These are phyloP conservation scores for Conringia planisiliqua DNA, from an alignment of 345 rosid species.

Conservation along the genomic window DNA sequence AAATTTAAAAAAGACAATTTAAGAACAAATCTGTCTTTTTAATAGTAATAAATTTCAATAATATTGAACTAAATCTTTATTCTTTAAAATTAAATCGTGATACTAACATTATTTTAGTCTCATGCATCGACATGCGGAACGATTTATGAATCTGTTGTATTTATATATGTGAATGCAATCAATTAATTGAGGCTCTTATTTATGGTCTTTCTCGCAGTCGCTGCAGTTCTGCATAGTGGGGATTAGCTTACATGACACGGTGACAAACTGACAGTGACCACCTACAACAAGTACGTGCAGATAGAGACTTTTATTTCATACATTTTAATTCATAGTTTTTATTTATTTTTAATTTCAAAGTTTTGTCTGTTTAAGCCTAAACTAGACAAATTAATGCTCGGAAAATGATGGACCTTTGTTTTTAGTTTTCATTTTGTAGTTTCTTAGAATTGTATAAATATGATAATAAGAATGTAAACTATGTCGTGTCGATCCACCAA, in stretches of 20 bases:
- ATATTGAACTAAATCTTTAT: background rate
- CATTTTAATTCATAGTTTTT: background rate
- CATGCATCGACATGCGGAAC: background rate
- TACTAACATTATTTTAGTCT: background rate
- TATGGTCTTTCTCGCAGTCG: background rate
- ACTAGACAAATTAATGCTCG: too few species aligned
- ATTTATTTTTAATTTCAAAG: too few species aligned
- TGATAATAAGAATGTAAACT: too few species aligned
- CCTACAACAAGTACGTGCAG: background rate
- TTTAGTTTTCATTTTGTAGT: background rate
- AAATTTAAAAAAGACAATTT: too few species aligned
- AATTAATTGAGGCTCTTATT: background rate
- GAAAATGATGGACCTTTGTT: background rate
- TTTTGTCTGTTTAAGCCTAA: too few species aligned
- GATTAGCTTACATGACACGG: conserved; percentile 6
- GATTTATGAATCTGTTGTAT: background rate
- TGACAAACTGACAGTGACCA: conserved; percentile 17
- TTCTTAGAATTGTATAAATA: background rate
- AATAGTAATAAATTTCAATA: background rate
- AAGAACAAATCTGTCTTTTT: too few species aligned
- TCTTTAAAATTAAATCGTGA: background rate
- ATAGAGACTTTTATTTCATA: background rate
- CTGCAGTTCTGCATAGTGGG: background rate
- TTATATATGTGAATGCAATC: conserved; percentile 18
- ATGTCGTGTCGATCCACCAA: too few species aligned